Base-by-base conservation (phyloP, 108 stramenopile species). In the Cyclotella sp. region DNA sequence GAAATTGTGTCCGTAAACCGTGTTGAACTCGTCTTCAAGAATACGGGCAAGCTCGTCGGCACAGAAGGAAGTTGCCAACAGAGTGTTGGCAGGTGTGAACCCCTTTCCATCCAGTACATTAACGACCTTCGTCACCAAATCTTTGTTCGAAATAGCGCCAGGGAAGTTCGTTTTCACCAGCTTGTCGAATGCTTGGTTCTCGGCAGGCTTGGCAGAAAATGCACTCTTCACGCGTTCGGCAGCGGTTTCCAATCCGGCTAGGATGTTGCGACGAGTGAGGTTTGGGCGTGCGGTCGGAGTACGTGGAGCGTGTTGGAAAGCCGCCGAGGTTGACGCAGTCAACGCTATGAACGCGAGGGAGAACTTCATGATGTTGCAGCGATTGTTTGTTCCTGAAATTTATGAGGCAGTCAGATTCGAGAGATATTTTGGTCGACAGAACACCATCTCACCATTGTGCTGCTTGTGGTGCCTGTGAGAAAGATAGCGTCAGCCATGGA, bases 21-120 rank as follows among this genome's bases (percentile, higher is more conserved):
- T 40, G 34, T 39, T 62, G 34, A 62, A 62, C 16, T 62, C 60
- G 34, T 62, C 60, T 10, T 62, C 60, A 11, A 62, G 39, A 11
- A 41, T 62, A 62, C 60, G 60, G 9, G 60, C 60, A 40, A 62
- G 60, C 34, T 62, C 60, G 10, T 62, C 60, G 18, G 39, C 60
- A 19, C 60, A 62, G 30, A 62, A 62, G 2, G 60, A 62, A 41
- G 60, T 62, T 27, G 39, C 30, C 60, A 62, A 40, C 29, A 62
- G 11, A 40, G 60, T 62, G 60, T 62, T 62, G 0, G 60, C 60
- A 19, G 60, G 60, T 39, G 60, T 62, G 30, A 62, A 41, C 34
- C 60, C 60, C 60, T 62, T 62, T 39, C 60, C 60, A 39, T 62
- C 60, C 8, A 62, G 3, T 7, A 26, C 39, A 9, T 40, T 40